These are phyloP conservation scores for Neurospora tetraspora DNA, from an alignment of 495 filamentous ascomycete genomes.

Conservation along the genomic window DNA sequence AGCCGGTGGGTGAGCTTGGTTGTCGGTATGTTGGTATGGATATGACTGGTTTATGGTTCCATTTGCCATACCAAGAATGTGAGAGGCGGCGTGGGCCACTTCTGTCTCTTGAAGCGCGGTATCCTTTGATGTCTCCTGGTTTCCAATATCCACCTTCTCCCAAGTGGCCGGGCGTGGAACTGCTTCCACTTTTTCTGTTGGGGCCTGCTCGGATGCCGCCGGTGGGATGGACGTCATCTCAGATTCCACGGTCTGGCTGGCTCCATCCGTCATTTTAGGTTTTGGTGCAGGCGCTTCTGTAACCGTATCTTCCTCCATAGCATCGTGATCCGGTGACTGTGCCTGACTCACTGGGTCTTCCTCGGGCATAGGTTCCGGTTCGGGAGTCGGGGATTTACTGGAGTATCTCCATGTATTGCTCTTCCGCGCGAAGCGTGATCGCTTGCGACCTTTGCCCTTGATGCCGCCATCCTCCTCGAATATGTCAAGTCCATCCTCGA, in stretches of 20 bases:
- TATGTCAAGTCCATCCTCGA: slow-evolving; percentile 51
- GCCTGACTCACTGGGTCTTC: neutral
- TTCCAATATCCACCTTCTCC: neutral
- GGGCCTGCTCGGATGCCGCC: neutral
- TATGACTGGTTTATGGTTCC: neutral
- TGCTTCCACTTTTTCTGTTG: neutral
- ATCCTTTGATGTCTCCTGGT: neutral
- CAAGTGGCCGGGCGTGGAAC: neutral
- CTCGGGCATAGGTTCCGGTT: slow-evolving; percentile 26
- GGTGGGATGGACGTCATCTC: slow-evolving; percentile 15
- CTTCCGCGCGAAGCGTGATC: slow-evolving; percentile 58
- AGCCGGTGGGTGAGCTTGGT: neutral
- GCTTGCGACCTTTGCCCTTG: slow-evolving; percentile 58
- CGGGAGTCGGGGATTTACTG: slow-evolving; percentile 56
- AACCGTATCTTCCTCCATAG: slow-evolving; percentile 25
- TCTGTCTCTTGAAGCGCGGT: neutral
- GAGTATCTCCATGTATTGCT: slow-evolving; percentile 61
- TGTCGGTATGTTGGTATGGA: neutral
- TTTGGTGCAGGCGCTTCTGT: slow-evolving; percentile 3
- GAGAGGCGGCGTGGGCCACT: neutral
- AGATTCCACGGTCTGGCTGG: slow-evolving; percentile 35
- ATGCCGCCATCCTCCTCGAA: slow-evolving; percentile 63
- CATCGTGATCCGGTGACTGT: slow-evolving; percentile 11
- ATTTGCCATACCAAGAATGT: neutral
- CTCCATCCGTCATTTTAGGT: slow-evolving; percentile 34